These are phyloP conservation scores for Taphrina deformans DNA, from an alignment of 1,139 yeast genomes.

Conservation along the genomic window DNA sequence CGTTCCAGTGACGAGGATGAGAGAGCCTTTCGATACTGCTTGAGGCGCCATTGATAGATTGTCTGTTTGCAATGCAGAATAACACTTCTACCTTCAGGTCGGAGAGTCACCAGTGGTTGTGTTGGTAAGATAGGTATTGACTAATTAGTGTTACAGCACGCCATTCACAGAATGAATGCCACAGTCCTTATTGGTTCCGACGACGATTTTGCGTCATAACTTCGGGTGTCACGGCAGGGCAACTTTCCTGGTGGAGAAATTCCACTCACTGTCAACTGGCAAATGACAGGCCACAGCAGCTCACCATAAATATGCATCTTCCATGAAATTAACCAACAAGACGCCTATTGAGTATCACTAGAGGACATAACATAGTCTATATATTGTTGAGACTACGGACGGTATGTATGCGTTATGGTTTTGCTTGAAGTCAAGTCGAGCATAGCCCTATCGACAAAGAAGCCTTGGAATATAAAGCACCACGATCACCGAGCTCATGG, in stretches of 20 bases:
- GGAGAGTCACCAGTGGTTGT: neutral
- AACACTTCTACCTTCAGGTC: neutral
- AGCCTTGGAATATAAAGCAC: conserved; percentile 31
- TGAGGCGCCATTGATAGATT: neutral
- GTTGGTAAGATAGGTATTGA: no score
- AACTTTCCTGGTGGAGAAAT: neutral
- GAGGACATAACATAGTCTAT: no score
- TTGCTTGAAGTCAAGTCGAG: conserved; percentile 29
- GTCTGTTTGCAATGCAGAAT: neutral
- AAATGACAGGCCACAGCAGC: no score
- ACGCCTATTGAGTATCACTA: no score
- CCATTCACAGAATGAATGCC: neutral
- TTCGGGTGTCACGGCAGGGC: neutral
- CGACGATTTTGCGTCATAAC: neutral
- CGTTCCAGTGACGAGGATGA: conserved; percentile 57
- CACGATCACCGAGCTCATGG: neutral
- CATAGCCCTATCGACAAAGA: conserved; percentile 30
- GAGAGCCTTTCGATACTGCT: conserved; percentile 21
- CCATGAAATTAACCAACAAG: no score
- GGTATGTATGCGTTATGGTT: conserved; percentile 29
- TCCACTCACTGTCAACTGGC: no score
- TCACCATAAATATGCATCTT: no score
- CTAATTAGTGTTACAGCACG: neutral
- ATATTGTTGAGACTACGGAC: no score
- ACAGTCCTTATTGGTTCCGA: neutral